phyloP scores from a whole-genome alignment of 192 early-diverging fungal genomes.

The Diversispora epigaea region DNA sequence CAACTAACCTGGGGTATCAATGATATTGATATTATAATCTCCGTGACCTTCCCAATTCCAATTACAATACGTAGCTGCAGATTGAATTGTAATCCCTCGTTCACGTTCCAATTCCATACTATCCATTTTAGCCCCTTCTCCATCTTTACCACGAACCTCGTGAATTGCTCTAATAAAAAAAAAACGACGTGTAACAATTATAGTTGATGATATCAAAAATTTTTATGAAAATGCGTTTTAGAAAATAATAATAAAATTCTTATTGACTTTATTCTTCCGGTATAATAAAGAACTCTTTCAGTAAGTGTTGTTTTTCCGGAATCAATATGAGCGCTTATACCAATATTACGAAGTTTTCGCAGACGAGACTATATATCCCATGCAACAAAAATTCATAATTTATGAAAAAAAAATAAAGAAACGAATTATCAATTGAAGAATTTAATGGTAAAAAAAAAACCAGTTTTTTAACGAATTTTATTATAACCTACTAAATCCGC shows the following conservation, averaged over 20 bases:
- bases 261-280: conserved; percentile 78
- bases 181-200: neutral
- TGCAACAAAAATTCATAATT: neutral
- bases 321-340: conserved; percentile 87
- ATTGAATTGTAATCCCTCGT: conserved; percentile 87
- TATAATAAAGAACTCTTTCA: conserved; percentile 81
- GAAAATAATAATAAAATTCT: neutral
- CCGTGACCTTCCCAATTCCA: conserved; percentile 53
- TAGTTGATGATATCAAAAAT: neutral
- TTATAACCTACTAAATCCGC: no score
- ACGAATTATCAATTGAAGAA: no score
- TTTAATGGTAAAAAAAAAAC: neutral
- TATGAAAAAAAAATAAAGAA: no score
- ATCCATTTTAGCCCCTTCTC: conserved; percentile 98
- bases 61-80: conserved; percentile 80
- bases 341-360: conserved; percentile 75
- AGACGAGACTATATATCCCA: conserved; percentile 63
- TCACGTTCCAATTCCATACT: conserved; percentile 98
- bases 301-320: conserved; percentile 86
- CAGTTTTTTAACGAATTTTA: neutral
- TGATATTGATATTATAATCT: conserved; percentile 79
- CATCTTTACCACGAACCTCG: conserved; percentile 82
- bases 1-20: conserved; percentile 78
- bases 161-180: conserved; percentile 55
- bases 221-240: neutral